These are phyloP conservation scores for Echinosophora koreensis DNA, from an alignment of 306 rosid species.

Conservation along the genomic window DNA sequence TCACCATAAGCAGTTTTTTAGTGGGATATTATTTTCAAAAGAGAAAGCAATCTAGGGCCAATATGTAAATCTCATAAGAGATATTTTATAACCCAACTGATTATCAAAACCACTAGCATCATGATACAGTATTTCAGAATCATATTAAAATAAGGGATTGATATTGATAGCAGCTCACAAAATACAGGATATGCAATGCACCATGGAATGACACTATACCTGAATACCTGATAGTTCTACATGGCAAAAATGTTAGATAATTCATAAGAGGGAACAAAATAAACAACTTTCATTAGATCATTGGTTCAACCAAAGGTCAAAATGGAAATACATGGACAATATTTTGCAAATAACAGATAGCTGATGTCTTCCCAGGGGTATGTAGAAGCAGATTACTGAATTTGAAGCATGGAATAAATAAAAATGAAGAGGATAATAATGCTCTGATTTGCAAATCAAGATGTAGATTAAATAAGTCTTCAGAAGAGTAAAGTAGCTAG, in stretches of 20 bases:
- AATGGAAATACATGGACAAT: neutral
- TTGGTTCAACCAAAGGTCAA: neutral
- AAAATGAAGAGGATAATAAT: neutral
- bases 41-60: slow-evolving; percentile 10
- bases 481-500: neutral
- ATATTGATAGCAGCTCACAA: neutral
- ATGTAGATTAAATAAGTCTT: neutral
- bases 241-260: slow-evolving; percentile 8
- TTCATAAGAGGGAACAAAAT: slow-evolving; percentile 13
- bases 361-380: neutral
- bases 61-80: neutral
- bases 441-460: neutral
- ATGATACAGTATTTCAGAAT: neutral
- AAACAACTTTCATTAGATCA: slow-evolving; percentile 27
- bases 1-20: slow-evolving; percentile 38
- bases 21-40: slow-evolving; percentile 16
- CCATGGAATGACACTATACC: too few relatives aligned
- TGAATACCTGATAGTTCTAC: neutral
- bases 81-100: slow-evolving; percentile 15
- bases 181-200: neutral
- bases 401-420: neutral
- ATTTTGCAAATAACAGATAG: slow-evolving; percentile 17
- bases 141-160: slow-evolving; percentile 2
- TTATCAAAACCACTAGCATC: neutral
- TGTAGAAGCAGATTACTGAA: neutral